phyloP scores from a whole-genome alignment of 83 land plant species.

The Diphasiastrum complanatum region DNA sequence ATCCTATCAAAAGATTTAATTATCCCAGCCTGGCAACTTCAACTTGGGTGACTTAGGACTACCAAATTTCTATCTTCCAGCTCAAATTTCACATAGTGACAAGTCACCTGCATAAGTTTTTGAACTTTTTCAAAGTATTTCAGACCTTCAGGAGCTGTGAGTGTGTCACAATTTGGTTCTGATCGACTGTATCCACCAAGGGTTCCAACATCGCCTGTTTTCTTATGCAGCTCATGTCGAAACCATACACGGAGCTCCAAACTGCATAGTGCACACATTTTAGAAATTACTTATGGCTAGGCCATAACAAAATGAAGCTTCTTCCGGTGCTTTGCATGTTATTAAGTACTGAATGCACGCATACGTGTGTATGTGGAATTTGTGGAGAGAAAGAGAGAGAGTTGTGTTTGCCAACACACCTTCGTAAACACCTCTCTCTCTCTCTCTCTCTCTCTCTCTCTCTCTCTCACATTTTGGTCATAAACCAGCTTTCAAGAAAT shows the following conservation, averaged over 20 bases:
- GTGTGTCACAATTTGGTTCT: conserved; percentile 88
- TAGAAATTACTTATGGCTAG: background rate
- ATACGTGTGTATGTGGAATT: no score
- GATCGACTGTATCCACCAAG: conserved; percentile 91
- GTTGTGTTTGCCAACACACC: no score
- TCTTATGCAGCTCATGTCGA: conserved; percentile 96
- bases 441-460: no score
- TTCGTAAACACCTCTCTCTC: no score
- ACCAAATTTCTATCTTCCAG: no score
- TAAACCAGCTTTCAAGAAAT: background rate
- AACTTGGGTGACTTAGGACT: no score
- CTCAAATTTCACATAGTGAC: background rate
- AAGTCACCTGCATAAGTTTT: background rate
- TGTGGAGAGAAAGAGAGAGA: background rate
- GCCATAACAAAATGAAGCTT: no score
- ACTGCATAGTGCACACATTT: conserved; percentile 37
- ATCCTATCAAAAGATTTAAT: no score
- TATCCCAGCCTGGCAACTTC: no score
- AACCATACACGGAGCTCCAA: conserved; percentile 93
- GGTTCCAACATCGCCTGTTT: conserved; percentile 95
- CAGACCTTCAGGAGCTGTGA: conserved; percentile 82
- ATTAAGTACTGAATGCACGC: no score
- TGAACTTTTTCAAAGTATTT: background rate
- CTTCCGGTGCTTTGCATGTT: no score
- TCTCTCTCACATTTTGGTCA: no score